Percentiles rank a stretch among this genome's conserved stretches.
These are phyloP conservation scores for Euphorbia celastroides DNA, from an alignment of 441 rosid species.

Conservation along the genomic window DNA sequence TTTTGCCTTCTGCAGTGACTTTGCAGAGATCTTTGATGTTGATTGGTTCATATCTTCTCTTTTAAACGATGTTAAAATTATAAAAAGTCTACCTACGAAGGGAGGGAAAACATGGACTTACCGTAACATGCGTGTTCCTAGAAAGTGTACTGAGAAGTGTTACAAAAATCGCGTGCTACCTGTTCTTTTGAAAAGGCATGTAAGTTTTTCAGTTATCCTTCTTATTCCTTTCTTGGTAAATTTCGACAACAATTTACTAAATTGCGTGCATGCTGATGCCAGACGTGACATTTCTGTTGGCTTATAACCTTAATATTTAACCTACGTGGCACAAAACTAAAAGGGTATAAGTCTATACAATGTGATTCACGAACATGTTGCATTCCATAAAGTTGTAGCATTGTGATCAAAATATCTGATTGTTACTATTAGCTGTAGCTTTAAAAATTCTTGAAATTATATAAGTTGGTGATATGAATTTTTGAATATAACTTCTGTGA, in stretches of 20 bases:
- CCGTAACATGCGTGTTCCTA: slow-evolving; percentile 65
- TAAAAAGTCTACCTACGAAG: slow-evolving; percentile 60
- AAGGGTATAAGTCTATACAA: background rate
- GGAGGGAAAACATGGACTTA: slow-evolving; percentile 43
- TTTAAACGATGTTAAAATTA: slow-evolving; percentile 65
- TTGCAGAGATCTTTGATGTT: slow-evolving; percentile 70
- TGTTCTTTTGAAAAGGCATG: slow-evolving; percentile 75
- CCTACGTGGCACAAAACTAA: background rate
- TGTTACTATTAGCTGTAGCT: background rate
- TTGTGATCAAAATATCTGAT: background rate
- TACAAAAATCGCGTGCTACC: slow-evolving; percentile 69
- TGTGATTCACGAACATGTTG: background rate
- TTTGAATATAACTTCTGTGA: background rate
- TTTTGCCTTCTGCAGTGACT: slow-evolving; percentile 43
- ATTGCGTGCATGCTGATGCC: background rate
- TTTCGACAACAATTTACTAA: background rate
- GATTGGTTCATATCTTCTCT: slow-evolving; percentile 69
- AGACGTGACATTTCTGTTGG: background rate
- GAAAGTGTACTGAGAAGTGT: slow-evolving; percentile 80
- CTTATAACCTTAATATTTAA: background rate
- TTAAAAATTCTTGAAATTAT: background rate
- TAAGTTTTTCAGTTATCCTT: slow-evolving; percentile 45
- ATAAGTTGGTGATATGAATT: background rate
- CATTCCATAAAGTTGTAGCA: background rate
- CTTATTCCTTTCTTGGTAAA: background rate